Evolutionary conservation across 768 basidiomycete genomes (phyloP).

Genomic region (Russula sp.): DNA sequence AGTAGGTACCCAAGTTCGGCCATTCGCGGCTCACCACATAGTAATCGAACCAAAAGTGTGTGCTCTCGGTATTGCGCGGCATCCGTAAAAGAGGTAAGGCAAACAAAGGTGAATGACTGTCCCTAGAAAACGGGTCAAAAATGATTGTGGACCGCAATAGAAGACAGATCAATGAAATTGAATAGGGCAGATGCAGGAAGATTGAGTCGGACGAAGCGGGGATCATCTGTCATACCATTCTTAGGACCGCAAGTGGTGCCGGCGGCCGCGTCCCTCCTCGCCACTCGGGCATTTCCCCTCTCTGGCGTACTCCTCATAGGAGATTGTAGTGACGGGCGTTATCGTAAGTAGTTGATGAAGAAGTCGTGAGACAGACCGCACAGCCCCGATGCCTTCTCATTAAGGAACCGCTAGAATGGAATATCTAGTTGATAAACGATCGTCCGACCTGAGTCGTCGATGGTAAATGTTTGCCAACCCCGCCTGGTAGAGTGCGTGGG

Average conservation of each 20-base stretch:
- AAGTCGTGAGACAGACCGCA: not conserved
- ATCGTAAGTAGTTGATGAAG: not conserved
- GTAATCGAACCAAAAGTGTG: not conserved
- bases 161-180: not conserved
- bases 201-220: not conserved
- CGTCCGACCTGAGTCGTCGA: constrained; percentile 5
- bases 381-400: not conserved
- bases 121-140: constrained; percentile 29
- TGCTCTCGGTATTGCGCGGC: not conserved
- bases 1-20: not conserved
- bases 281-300: not conserved
- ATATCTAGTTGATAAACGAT: constrained; percentile 5
- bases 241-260: not conserved
- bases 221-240: no score
- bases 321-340: constrained; percentile 11
- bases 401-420: not conserved
- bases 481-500: not conserved
- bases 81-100: constrained; percentile 28
- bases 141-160: not conserved
- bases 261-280: not conserved
- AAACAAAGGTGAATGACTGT: constrained; percentile 43
- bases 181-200: not conserved
- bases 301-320: not conserved
- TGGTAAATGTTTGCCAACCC: constrained; percentile 6
- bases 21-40: not conserved